phyloP scores from a whole-genome alignment of 768 basidiomycete genomes.

The Termitomyces sp. region DNA sequence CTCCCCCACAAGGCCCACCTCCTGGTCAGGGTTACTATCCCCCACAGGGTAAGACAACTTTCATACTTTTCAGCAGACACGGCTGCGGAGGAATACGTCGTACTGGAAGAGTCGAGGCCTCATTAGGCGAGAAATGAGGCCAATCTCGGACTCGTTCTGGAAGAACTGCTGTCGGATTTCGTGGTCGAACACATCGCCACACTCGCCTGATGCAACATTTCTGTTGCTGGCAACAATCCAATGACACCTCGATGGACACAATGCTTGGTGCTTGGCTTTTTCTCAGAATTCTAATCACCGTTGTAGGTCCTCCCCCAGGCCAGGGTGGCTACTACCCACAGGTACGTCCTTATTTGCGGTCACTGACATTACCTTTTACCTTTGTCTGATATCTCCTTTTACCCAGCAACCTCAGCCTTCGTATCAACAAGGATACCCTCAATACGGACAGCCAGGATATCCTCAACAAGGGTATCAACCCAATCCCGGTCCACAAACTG shows the following conservation, averaged over 20 bases:
- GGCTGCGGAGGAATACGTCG: not conserved
- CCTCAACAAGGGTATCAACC: constrained; percentile 55
- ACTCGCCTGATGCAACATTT: not conserved
- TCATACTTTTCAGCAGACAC: not conserved
- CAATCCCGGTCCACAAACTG: constrained; percentile 63
- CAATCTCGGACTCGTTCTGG: not conserved
- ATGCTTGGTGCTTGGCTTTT: not conserved
- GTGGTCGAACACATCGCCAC: not conserved
- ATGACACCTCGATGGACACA: not conserved
- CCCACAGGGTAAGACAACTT: constrained; percentile 12
- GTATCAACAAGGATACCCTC: constrained; percentile 47
- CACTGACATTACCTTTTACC: not conserved
- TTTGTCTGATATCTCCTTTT: constrained; percentile 1
- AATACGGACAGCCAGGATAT: constrained; percentile 33
- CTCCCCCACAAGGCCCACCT: constrained; percentile 45
- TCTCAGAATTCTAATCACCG: constrained; percentile 6
- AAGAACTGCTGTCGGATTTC: not conserved
- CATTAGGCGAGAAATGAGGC: not conserved
- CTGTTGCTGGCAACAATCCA: not conserved
- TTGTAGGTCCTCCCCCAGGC: constrained; percentile 49
- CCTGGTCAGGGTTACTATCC: constrained; percentile 25
- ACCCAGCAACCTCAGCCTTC: constrained; percentile 66
- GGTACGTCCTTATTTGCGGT: constrained; percentile 22
- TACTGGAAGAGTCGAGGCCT: not conserved
- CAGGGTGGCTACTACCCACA: constrained; percentile 69